These are phyloP conservation scores for Rhodomyrtus tomentosa DNA, from an alignment of 345 rosid species.

Conservation along the genomic window DNA sequence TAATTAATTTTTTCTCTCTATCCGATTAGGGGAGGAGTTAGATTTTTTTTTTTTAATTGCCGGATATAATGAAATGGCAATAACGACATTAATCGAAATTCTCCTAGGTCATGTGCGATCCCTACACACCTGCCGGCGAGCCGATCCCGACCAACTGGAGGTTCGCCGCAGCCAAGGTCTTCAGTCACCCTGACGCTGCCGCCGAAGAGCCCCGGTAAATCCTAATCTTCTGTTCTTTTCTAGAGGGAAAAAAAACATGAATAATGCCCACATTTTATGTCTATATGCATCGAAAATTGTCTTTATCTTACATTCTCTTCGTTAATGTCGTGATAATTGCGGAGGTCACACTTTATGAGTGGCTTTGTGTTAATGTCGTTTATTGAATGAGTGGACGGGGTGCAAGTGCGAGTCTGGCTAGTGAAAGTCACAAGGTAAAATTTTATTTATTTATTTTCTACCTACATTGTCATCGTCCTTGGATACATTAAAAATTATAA, in stretches of 20 bases:
- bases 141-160: conserved; percentile 68
- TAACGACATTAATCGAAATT: not conserved
- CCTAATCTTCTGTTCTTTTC: too few relatives aligned
- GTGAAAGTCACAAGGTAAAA: not conserved
- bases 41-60: not conserved
- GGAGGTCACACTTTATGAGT: not conserved
- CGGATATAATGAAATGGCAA: not conserved
- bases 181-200: conserved; percentile 39
- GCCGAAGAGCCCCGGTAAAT: conserved; percentile 64
- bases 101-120: conserved; percentile 60
- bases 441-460: not conserved
- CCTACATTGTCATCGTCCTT: not conserved
- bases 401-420: not conserved
- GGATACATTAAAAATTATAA: not conserved
- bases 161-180: conserved; percentile 47
- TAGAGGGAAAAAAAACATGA: too few relatives aligned
- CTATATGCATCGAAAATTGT: too few relatives aligned
- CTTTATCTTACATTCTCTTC: not conserved
- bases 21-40: not conserved
- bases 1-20: not conserved
- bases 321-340: not conserved
- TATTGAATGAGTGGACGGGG: not conserved
- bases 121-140: conserved; percentile 56
- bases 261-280: too few relatives aligned
- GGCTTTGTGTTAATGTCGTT: too few relatives aligned